Conservation (phyloP, 179 eudicot species). For the Drosera spatulata region DNA sequence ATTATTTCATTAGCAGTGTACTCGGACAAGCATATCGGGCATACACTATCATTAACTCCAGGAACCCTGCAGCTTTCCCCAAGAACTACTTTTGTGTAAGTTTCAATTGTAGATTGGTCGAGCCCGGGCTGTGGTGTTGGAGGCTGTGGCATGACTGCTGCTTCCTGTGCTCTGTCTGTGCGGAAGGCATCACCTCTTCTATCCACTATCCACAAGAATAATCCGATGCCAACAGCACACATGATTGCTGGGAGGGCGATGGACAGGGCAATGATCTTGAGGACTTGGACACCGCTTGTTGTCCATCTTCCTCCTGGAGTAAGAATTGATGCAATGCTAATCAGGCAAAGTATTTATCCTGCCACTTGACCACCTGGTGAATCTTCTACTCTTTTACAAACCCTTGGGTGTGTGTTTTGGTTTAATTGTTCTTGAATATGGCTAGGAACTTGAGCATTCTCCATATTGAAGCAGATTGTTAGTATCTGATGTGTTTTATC, state of each 20-base stretch:
- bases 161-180: no score
- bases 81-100: conserved; percentile 31
- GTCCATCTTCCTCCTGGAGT: neutral
- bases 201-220: conserved; percentile 18
- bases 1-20: conserved; percentile 23
- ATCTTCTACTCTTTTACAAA: no score
- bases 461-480: no score
- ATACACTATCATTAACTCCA: conserved; percentile 23
- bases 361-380: no score
- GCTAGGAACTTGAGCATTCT: no score
- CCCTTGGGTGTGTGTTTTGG: no score
- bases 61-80: conserved; percentile 32
- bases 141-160: conserved; percentile 3
- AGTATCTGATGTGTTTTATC: no score
- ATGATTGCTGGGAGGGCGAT: conserved; percentile 31
- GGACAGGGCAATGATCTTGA: conserved; percentile 38
- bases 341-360: no score
- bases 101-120: conserved; percentile 35
- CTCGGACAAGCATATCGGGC: conserved; percentile 35
- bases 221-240: conserved; percentile 25
- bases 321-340: no score
- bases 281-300: conserved; percentile 11
- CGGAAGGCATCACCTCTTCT: conserved; percentile 1
- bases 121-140: conserved; percentile 14
- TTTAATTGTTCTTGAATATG: no score